These are phyloP conservation scores for Penicillium alfredii DNA, from an alignment of 495 filamentous ascomycete species.

Conservation along the genomic window DNA sequence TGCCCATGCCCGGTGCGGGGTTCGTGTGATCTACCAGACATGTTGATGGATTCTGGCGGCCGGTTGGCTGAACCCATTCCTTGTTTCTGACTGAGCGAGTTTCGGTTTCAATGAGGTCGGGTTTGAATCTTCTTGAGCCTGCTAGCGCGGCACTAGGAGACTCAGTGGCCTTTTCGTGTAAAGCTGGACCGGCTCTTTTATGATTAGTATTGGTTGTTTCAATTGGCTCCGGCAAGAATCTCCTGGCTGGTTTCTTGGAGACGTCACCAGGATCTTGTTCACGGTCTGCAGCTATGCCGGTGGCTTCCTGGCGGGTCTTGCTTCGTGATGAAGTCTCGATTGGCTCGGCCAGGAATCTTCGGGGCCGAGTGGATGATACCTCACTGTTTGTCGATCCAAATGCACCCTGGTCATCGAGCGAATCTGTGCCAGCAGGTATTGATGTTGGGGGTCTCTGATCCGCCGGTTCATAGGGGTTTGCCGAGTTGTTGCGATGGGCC, in stretches of 20 bases:
- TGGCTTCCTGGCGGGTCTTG: conserved; percentile 37
- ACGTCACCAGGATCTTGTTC: neutral
- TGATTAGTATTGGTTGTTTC: conserved; percentile 25
- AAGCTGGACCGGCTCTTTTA: conserved; percentile 2
- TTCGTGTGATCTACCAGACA: neutral
- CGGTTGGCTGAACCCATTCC: conserved; percentile 19
- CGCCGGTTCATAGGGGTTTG: no score
- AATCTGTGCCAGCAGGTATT: no score
- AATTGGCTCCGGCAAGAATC: conserved; percentile 24
- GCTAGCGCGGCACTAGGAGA: conserved; percentile 3
- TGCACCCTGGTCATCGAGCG: no score
- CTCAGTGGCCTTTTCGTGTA: conserved; percentile 7
- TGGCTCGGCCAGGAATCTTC: conserved; percentile 52
- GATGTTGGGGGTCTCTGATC: no score
- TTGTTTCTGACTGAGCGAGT: conserved; percentile 39
- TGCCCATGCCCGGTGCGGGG: neutral
- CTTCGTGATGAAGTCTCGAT: conserved; percentile 61
- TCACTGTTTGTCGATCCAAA: neutral
- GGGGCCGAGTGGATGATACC: conserved; percentile 1
- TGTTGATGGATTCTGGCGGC: conserved; percentile 5
- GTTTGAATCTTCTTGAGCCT: conserved; percentile 45
- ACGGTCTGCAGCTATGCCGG: conserved; percentile 1
- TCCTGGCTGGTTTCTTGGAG: conserved; percentile 14
- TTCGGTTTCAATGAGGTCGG: conserved; percentile 53
- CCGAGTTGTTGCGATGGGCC: no score